Conservation (phyloP, 2,329 filamentous ascomycete genomes). For the Pseudogymnoascus sp. region DNA sequence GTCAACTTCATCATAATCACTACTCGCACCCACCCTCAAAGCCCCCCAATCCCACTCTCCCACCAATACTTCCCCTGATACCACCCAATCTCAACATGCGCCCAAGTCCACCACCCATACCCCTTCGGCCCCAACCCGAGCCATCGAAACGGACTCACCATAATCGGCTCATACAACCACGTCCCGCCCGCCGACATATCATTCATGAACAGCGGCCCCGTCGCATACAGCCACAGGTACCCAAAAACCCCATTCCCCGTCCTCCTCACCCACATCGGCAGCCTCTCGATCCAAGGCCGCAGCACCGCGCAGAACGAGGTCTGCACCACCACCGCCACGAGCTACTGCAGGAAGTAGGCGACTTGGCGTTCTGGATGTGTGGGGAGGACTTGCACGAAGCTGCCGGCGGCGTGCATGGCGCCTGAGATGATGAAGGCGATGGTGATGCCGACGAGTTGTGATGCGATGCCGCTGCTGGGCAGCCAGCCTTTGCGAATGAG, state of each 20-base stretch:
- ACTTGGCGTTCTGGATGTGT: conserved; percentile 46
- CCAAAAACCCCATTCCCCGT: conserved; percentile 54
- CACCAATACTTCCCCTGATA: conserved; percentile 57
- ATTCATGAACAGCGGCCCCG: conserved; percentile 58
- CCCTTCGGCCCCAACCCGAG: conserved; percentile 54
- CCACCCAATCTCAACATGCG: conserved; percentile 42
- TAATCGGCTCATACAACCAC: conserved; percentile 78
- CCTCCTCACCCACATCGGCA: conserved; percentile 42
- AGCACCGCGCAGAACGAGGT: conserved; percentile 32
- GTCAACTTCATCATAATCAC: not conserved
- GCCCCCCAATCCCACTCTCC: conserved; percentile 38
- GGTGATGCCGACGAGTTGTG: conserved; percentile 31
- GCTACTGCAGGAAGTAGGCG: conserved; percentile 66
- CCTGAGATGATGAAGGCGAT: conserved; percentile 61
- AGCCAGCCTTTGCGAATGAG: conserved; percentile 37
- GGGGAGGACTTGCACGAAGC: conserved; percentile 52
- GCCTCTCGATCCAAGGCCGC: conserved; percentile 24
- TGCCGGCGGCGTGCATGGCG: conserved; percentile 62
- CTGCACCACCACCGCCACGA: conserved; percentile 57
- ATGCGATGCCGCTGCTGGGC: conserved; percentile 25
- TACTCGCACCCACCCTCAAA: not conserved
- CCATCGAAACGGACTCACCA: conserved; percentile 60
- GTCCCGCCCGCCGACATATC: conserved; percentile 68
- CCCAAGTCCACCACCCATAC: conserved; percentile 63
- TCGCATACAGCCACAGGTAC: conserved; percentile 59